A percentile compares a stretch with the other conserved stretches of the same genome.
Conservation (phyloP, 805 yeast genomes). For the Lipomyces anomalus region DNA sequence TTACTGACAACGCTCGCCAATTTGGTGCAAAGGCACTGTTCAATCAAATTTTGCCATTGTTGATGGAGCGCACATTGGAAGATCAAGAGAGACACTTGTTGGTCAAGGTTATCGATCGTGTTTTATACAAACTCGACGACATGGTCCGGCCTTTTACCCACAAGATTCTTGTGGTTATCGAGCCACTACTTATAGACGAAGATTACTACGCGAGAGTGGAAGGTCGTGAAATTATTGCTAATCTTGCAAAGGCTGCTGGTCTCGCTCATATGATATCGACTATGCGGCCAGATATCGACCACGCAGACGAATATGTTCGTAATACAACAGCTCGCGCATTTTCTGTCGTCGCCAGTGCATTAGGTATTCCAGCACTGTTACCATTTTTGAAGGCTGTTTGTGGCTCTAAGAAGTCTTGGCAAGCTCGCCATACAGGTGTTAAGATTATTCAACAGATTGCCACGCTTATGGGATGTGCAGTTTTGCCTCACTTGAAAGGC, state of each 20-base stretch:
- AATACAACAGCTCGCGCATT: conserved; percentile 70
- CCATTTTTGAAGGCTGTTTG: conserved; percentile 83
- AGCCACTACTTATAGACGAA: conserved; percentile 77
- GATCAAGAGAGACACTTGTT: conserved; percentile 79
- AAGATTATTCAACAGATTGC: conserved; percentile 74
- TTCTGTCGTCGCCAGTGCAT: conserved; percentile 75
- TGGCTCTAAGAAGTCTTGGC: conserved; percentile 69
- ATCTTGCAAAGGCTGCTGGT: conserved; percentile 76
- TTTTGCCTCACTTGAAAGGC: conserved; percentile 66
- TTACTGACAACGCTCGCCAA: conserved; percentile 56
- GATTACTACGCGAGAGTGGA: conserved; percentile 68
- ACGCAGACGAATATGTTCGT: conserved; percentile 73
- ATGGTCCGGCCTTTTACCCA: conserved; percentile 66
- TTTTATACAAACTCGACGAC: conserved; percentile 60
- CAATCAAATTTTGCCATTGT: conserved; percentile 65
- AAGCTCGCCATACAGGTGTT: conserved; percentile 77
- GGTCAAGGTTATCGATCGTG: conserved; percentile 67
- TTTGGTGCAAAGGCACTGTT: conserved; percentile 70
- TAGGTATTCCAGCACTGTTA: conserved; percentile 64
- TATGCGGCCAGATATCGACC: conserved; percentile 75
- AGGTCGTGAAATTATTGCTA: conserved; percentile 72
- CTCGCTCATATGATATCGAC: conserved; percentile 71
- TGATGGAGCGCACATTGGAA: conserved; percentile 64
- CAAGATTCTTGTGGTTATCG: conserved; percentile 62
- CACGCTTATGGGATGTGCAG: conserved; percentile 57